phyloP scores from a whole-genome alignment of 805 yeast species.

The Kregervanrija pseudodelftensis region DNA sequence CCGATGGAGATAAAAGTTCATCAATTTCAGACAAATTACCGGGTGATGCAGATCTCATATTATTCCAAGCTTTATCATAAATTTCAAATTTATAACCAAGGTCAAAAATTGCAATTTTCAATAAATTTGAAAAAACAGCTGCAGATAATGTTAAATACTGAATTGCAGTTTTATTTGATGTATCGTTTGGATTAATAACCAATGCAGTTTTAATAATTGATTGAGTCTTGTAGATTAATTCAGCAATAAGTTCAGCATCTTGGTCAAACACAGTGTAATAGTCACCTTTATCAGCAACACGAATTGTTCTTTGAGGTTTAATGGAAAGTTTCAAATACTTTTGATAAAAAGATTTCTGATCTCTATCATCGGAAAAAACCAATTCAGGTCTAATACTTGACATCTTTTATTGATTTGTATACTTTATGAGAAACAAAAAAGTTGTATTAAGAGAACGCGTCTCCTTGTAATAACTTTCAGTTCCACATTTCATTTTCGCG shows the following conservation, averaged over 20 bases:
- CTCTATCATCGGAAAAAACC: conserved; percentile 47
- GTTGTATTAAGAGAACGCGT: neutral
- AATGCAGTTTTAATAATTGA: conserved; percentile 57
- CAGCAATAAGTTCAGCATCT: conserved; percentile 82
- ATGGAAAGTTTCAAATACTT: conserved; percentile 43
- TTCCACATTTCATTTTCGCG: neutral
- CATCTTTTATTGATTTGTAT: conserved; percentile 9
- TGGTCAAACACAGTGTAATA: conserved; percentile 67
- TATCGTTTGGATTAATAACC: conserved; percentile 28
- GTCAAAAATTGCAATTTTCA: conserved; percentile 62
- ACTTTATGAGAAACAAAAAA: neutral
- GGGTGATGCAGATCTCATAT: conserved; percentile 66
- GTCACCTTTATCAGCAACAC: conserved; percentile 63
- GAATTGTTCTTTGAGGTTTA: conserved; percentile 43
- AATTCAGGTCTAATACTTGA: conserved; percentile 43
- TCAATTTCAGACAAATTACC: conserved; percentile 81
- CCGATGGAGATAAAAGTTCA: conserved; percentile 48
- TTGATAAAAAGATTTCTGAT: conserved; percentile 38
- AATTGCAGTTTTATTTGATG: conserved; percentile 31
- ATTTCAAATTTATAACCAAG: conserved; percentile 74
- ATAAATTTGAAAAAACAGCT: conserved; percentile 59
- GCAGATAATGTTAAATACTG: conserved; percentile 72
- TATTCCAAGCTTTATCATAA: conserved; percentile 59
- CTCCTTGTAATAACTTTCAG: neutral
- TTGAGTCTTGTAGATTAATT: conserved; percentile 72